These are phyloP conservation scores for Exserohilum turcica DNA, from an alignment of 2,329 filamentous ascomycete genomes.

Conservation along the genomic window DNA sequence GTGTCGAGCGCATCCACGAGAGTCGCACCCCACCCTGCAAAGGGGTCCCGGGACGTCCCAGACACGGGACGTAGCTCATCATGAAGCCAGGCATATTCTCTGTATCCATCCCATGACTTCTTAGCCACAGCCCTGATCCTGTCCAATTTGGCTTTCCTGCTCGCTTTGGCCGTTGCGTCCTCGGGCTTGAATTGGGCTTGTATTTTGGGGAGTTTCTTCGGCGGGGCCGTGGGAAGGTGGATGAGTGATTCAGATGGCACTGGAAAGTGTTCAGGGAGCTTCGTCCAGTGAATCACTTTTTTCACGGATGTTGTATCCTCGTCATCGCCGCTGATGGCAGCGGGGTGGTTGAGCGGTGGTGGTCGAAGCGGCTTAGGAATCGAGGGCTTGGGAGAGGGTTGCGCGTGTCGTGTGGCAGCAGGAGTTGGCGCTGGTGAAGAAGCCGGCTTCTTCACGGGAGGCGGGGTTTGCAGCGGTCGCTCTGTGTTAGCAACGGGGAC, in stretches of 20 bases:
- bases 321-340: constrained; percentile 28
- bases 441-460: constrained; percentile 30
- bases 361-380: constrained; percentile 21
- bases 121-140: constrained; percentile 75
- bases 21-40: constrained; percentile 90
- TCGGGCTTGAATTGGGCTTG: constrained; percentile 76
- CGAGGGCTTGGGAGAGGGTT: constrained; percentile 16
- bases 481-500: constrained; percentile 39
- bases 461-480: constrained; percentile 33
- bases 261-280: constrained; percentile 77
- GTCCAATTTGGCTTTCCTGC: constrained; percentile 67
- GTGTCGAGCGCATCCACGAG: constrained; percentile 76
- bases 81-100: constrained; percentile 77
- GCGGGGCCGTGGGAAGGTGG: constrained; percentile 71
- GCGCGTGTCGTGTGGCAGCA: constrained; percentile 12
- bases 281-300: constrained; percentile 69
- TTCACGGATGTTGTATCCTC: constrained; percentile 23
- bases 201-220: constrained; percentile 74
- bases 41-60: constrained; percentile 73
- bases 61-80: constrained; percentile 82
- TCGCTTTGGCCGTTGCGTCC: constrained; percentile 53
- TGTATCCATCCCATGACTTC: constrained; percentile 84
- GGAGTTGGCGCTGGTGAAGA: constrained; percentile 19
- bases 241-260: constrained; percentile 73
- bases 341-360: constrained; percentile 20